phyloP scores from a whole-genome alignment of 257 asterid species.

The Leptodermis oblonga region DNA sequence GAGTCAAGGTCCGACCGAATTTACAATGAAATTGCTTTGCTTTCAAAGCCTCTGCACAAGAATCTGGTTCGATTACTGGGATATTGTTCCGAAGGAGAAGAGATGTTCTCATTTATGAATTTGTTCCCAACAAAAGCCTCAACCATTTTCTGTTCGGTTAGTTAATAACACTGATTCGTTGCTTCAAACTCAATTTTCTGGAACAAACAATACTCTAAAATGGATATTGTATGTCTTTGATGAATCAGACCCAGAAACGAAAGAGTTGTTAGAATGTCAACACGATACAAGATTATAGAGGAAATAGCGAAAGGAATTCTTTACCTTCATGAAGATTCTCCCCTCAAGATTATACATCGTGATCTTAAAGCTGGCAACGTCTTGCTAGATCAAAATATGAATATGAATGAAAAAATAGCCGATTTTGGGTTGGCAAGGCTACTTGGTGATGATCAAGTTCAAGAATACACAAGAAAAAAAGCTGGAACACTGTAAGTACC shows the following conservation, averaged over 20 bases:
- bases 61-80: slow-evolving; percentile 28
- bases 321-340: slow-evolving; percentile 1
- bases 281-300: neutral
- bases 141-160: slow-evolving; percentile 25
- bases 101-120: slow-evolving; percentile 31
- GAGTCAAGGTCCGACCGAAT: slow-evolving; percentile 23
- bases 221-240: too few species aligned
- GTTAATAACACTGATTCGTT: neutral
- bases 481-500: slow-evolving; percentile 2
- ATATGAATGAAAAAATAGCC: neutral
- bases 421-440: slow-evolving; percentile 1
- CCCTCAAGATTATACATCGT: neutral
- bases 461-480: neutral
- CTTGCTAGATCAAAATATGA: neutral
- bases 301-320: neutral
- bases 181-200: too few species aligned
- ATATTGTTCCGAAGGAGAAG: slow-evolving; percentile 22
- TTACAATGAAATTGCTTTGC: slow-evolving; percentile 20
- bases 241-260: neutral
- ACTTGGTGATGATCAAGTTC: neutral
- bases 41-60: slow-evolving; percentile 25
- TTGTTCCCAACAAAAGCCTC: slow-evolving; percentile 26
- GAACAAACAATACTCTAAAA: too few species aligned
- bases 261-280: neutral
- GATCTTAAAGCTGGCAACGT: slow-evolving; percentile 1